Evolutionary conservation across 75 land plant species (phyloP).

Genomic region (Picea glauca): DNA sequence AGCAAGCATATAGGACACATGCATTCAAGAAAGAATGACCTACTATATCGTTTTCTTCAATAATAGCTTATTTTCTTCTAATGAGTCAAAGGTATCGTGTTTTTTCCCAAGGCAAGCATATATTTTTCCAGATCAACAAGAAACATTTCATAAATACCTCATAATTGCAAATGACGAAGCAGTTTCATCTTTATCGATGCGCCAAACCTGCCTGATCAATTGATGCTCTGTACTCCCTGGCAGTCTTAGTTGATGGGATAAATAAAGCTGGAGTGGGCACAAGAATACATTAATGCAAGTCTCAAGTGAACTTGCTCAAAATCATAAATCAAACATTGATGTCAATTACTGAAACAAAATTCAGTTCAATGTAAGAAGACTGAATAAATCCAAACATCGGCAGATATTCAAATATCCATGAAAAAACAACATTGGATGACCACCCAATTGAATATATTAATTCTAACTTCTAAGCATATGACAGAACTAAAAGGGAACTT

Average conservation of each 20-base stretch:
- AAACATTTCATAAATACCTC: conserved; percentile 45
- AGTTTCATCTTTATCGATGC: conserved; percentile 78
- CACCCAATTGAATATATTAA: too few species aligned
- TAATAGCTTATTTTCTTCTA: neutral
- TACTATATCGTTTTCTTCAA: neutral
- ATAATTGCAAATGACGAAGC: conserved; percentile 60
- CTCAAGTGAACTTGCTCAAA: neutral
- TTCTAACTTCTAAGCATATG: neutral
- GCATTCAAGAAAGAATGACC: neutral
- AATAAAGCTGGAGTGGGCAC: conserved; percentile 48
- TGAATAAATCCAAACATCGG: neutral
- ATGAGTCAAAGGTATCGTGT: neutral
- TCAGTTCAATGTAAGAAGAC: neutral
- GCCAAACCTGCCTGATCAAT: conserved; percentile 51
- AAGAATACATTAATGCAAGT: neutral
- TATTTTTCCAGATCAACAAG: neutral
- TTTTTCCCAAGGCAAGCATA: too few species aligned
- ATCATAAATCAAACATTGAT: neutral
- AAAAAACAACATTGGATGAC: neutral
- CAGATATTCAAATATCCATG: neutral
- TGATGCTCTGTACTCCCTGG: conserved; percentile 33
- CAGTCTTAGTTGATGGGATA: conserved; percentile 53
- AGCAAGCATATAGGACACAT: neutral
- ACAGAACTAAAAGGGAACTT: neutral
- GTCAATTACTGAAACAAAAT: neutral